These are phyloP conservation scores for Phaffia rhodozyma DNA, from an alignment of 1,284 basidiomycete species.

Conservation along the genomic window DNA sequence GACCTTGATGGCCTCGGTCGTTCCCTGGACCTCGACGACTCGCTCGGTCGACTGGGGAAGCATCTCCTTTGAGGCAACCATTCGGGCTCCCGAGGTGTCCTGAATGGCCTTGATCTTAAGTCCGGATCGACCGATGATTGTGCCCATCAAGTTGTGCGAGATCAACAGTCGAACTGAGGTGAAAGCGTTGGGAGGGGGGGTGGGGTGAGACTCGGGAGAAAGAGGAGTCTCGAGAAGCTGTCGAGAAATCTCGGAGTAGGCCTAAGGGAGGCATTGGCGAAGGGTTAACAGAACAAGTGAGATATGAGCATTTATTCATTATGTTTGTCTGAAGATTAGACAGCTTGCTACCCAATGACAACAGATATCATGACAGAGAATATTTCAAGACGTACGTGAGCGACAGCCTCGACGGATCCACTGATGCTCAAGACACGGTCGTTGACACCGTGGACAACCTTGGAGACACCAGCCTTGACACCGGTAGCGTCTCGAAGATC, in stretches of 20 bases:
- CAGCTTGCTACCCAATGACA: neutral
- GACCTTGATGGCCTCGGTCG: constrained; percentile 76
- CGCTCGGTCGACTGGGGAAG: constrained; percentile 97
- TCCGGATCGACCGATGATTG: constrained; percentile 92
- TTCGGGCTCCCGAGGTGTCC: constrained; percentile 87
- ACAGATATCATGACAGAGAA: neutral
- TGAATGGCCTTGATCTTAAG: constrained; percentile 99
- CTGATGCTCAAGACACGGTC: constrained; percentile 92
- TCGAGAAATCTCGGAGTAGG: constrained; percentile 86
- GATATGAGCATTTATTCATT: too few relatives aligned
- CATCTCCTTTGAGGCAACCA: constrained; percentile 98
- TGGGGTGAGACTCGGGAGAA: constrained; percentile 56
- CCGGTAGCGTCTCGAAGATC: constrained; percentile 87
- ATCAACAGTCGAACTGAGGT: constrained; percentile 91
- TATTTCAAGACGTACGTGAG: constrained; percentile 50
- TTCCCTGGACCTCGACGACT: constrained; percentile 90
- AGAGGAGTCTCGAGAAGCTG: constrained; percentile 64
- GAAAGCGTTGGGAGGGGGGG: constrained; percentile 52
- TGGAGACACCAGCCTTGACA: constrained; percentile 96
- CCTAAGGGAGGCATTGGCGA: constrained; percentile 41
- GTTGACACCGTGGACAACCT: constrained; percentile 92
- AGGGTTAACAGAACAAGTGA: neutral
- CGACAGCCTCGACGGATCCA: constrained; percentile 79
- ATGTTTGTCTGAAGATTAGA: too few relatives aligned
- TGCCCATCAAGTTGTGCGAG: constrained; percentile 98